These are phyloP conservation scores for Suillus spraguei DNA, from an alignment of 768 basidiomycete genomes.

Conservation along the genomic window DNA sequence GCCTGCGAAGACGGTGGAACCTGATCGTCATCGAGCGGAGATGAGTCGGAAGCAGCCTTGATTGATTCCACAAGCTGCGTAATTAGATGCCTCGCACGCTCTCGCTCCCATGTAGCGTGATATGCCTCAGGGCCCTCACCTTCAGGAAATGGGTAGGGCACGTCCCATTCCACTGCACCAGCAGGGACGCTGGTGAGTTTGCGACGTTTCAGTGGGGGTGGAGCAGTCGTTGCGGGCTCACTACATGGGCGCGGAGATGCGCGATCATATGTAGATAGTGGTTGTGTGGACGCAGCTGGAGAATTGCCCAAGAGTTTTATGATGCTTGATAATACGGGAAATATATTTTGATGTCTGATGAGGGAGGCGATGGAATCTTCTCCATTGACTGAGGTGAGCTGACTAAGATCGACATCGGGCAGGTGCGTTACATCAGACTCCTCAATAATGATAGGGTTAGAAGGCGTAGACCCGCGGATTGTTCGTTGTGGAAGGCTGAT, in stretches of 20 bases:
- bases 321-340: slow-evolving; percentile 65
- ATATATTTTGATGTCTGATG: slow-evolving; percentile 64
- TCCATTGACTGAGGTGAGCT: slow-evolving; percentile 51
- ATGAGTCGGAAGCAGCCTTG: slow-evolving; percentile 44
- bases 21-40: slow-evolving; percentile 1
- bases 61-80: slow-evolving; percentile 62
- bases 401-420: slow-evolving; percentile 40
- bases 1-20: background rate
- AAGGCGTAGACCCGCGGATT: slow-evolving; percentile 52
- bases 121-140: slow-evolving; percentile 78
- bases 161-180: slow-evolving; percentile 81
- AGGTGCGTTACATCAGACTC: slow-evolving; percentile 44
- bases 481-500: slow-evolving; percentile 46
- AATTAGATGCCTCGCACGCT: slow-evolving; percentile 63
- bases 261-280: slow-evolving; percentile 11
- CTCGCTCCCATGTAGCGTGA: slow-evolving; percentile 61
- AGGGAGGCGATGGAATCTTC: slow-evolving; percentile 64
- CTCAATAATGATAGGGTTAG: slow-evolving; percentile 73
- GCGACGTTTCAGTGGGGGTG: slow-evolving; percentile 53
- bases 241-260: slow-evolving; percentile 2
- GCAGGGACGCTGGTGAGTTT: slow-evolving; percentile 72
- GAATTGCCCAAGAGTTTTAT: slow-evolving; percentile 53
- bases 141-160: slow-evolving; percentile 73
- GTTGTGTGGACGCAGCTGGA: slow-evolving; percentile 20
- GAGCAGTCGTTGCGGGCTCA: background rate